Conservation (phyloP, 176 grass and related monocot genomes). For the Musa troglodytarum region DNA sequence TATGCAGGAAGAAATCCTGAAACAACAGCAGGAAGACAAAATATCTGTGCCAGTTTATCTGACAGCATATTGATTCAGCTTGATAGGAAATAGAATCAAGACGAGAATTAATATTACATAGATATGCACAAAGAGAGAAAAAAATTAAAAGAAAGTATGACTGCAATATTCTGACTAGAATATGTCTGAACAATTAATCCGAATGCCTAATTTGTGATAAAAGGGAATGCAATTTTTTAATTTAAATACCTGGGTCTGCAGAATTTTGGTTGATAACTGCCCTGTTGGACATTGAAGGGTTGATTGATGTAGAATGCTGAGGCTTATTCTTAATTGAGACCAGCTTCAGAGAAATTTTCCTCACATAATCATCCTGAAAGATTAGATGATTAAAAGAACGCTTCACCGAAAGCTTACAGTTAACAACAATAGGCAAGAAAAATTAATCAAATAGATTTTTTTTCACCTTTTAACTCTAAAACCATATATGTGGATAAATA, state of each 20-base stretch:
- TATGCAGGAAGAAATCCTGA: too few species aligned
- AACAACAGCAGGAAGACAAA: too few species aligned
- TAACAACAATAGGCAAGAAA: neutral
- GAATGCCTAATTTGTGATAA: neutral
- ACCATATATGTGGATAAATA: neutral
- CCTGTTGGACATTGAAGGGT: slow-evolving; percentile 27
- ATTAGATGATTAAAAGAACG: slow-evolving; percentile 22
- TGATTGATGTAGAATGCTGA: slow-evolving; percentile 35
- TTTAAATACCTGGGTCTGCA: slow-evolving; percentile 34
- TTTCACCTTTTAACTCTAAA: too few species aligned
- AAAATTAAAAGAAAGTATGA: neutral
- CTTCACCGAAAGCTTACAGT: neutral
- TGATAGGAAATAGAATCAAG: too few species aligned
- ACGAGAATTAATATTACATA: too few species aligned
- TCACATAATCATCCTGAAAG: slow-evolving; percentile 74
- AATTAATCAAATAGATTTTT: neutral
- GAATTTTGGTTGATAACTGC: slow-evolving; percentile 41
- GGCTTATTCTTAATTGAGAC: slow-evolving; percentile 75
- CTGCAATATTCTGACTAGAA: neutral
- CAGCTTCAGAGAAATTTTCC: slow-evolving; percentile 81
- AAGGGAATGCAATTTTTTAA: neutral
- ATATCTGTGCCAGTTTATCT: too few species aligned
- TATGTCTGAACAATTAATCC: neutral
- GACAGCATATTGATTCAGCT: too few species aligned
- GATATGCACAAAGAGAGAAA: neutral